Percentiles rank a stretch among this genome's conserved stretches.
These are phyloP conservation scores for Taphrina wiesneri DNA, from an alignment of 1,139 yeast genomes.

Conservation along the genomic window DNA sequence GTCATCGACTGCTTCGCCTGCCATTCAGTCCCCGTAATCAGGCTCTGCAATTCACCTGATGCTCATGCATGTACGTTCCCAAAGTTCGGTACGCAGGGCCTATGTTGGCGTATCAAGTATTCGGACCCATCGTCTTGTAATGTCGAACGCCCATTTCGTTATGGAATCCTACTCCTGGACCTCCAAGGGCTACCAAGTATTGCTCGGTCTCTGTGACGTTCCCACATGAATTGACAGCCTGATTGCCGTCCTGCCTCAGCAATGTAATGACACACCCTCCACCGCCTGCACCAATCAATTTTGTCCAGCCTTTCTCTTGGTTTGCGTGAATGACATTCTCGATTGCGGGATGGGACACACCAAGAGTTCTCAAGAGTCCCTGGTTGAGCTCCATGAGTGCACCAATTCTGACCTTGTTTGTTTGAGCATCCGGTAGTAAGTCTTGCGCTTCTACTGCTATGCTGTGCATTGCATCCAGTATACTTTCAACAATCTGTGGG, in stretches of 20 bases:
- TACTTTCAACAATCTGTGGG: slow-evolving; percentile 58
- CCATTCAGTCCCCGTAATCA: too few relatives aligned
- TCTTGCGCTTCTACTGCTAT: slow-evolving; percentile 61
- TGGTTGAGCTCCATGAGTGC: slow-evolving; percentile 82
- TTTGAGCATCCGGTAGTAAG: background rate
- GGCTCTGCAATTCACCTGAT: too few relatives aligned
- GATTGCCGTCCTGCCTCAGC: slow-evolving; percentile 52
- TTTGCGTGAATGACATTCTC: slow-evolving; percentile 70
- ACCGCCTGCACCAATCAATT: slow-evolving; percentile 98
- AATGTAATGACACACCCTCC: slow-evolving; percentile 98
- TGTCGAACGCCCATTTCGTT: background rate
- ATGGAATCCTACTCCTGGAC: slow-evolving; percentile 15
- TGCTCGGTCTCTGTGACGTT: background rate
- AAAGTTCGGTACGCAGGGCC: too few relatives aligned
- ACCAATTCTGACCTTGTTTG: slow-evolving; percentile 47
- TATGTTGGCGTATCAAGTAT: background rate
- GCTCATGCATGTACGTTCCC: too few relatives aligned
- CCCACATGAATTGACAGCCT: background rate
- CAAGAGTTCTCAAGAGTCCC: slow-evolving; percentile 78
- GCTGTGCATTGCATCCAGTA: slow-evolving; percentile 55
- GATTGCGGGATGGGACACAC: slow-evolving; percentile 88
- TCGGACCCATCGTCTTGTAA: background rate
- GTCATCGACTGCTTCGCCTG: too few relatives aligned
- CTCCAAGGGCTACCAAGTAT: background rate
- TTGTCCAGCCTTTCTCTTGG: slow-evolving; percentile 75